Evolutionary conservation across 2,329 filamentous ascomycete genomes (phyloP).

Genomic region (Fusarium veterinarium): DNA sequence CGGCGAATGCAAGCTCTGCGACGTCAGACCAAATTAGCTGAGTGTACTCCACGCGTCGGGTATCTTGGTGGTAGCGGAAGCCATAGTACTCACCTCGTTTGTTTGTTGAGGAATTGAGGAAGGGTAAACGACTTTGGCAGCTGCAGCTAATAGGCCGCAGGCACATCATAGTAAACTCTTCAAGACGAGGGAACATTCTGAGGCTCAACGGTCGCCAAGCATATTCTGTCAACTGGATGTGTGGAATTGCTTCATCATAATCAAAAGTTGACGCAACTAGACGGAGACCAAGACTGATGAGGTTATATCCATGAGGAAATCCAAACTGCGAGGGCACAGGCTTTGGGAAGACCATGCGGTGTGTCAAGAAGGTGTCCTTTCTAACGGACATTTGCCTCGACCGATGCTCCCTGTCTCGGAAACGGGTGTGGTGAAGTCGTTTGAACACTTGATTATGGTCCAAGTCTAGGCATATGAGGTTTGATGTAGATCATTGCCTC

Average conservation of each 20-base stretch:
- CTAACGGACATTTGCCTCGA: conserved; percentile 5
- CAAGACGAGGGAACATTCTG: background rate
- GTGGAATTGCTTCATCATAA: background rate
- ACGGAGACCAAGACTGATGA: conserved; percentile 2
- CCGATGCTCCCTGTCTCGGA: background rate
- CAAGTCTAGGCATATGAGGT: background rate
- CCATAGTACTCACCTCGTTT: conserved; percentile 23
- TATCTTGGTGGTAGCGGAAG: conserved; percentile 29
- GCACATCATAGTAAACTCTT: conserved; percentile 28
- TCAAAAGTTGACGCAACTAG: conserved; percentile 11
- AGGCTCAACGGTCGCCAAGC: background rate
- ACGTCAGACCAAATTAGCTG: conserved; percentile 14
- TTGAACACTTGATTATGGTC: background rate
- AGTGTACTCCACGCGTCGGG: conserved; percentile 12
- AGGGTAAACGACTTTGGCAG: background rate
- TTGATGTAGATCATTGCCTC: background rate
- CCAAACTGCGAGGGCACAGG: background rate
- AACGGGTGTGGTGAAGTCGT: background rate
- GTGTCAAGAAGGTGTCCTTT: conserved; percentile 20
- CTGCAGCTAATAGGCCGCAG: background rate
- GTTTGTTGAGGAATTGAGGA: background rate
- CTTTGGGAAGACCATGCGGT: conserved; percentile 9
- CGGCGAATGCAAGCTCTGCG: background rate
- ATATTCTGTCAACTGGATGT: background rate
- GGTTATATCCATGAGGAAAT: background rate